Evolutionary conservation across 1,284 basidiomycete genomes (phyloP).

Genomic region (Tilletia caries): DNA sequence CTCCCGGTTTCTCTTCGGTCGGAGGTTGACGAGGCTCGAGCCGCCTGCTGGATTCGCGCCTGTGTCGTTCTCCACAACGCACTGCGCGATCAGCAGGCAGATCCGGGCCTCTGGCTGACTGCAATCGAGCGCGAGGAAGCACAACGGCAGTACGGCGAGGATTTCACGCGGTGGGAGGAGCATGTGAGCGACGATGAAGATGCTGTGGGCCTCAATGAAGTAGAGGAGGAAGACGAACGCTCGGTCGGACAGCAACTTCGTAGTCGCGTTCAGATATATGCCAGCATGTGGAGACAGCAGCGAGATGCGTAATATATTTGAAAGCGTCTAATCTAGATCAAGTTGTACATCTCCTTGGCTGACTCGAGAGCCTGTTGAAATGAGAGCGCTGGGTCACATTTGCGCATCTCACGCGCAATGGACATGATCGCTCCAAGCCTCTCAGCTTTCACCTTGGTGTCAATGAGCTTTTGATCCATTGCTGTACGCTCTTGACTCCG

Average conservation of each 20-base stretch:
- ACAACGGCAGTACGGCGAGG: neutral
- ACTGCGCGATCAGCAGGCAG: neutral
- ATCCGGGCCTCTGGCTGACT: neutral
- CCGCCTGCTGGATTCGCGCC: neutral
- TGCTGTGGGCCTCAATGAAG: neutral
- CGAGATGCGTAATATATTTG: neutral
- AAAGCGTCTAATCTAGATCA: neutral
- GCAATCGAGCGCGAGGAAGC: neutral
- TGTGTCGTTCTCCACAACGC: neutral
- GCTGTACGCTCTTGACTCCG: neutral
- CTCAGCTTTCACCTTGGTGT: neutral
- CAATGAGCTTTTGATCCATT: neutral
- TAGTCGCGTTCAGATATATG: neutral
- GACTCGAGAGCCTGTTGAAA: neutral
- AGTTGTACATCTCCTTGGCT: neutral
- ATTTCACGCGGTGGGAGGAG: slow-evolving; percentile 10
- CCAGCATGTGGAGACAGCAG: neutral
- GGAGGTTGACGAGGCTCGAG: neutral
- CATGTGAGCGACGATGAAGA: neutral
- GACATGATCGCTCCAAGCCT: neutral
- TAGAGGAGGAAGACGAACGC: neutral
- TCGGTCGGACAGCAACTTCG: neutral
- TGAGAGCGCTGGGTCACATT: neutral
- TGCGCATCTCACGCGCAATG: neutral
- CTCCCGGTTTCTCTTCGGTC: neutral